phyloP scores from a whole-genome alignment of 176 grass and related monocot genomes.

The Paspalum notatum region DNA sequence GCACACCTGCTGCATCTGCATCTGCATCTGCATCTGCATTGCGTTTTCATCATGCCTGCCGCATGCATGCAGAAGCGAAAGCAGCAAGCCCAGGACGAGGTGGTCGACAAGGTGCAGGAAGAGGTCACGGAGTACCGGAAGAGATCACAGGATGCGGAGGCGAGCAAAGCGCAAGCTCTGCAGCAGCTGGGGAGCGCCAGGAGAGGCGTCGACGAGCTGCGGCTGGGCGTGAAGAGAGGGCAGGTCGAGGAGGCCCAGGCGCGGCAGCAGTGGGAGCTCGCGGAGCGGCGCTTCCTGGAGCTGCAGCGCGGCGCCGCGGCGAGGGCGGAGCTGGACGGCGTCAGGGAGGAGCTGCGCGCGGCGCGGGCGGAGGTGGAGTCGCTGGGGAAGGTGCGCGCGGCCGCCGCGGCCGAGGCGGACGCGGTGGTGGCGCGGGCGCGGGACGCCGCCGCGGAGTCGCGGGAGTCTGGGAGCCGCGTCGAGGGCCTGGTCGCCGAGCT shows the following conservation, averaged over 20 bases:
- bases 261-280: slow-evolving; percentile 64
- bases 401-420: slow-evolving; percentile 45
- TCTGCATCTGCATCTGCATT: too few relatives aligned
- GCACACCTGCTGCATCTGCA: too few relatives aligned
- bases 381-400: slow-evolving; percentile 47
- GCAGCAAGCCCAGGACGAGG: slow-evolving; percentile 49
- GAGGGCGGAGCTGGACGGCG: slow-evolving; percentile 50
- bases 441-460: slow-evolving; percentile 25
- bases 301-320: slow-evolving; percentile 28
- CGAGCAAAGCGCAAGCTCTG: slow-evolving; percentile 31
- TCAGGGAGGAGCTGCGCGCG: slow-evolving; percentile 43
- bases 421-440: slow-evolving; percentile 27
- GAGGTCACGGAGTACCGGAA: slow-evolving; percentile 44
- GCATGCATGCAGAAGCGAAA: slow-evolving; percentile 42
- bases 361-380: slow-evolving; percentile 54
- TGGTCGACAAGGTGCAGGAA: slow-evolving; percentile 48
- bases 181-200: slow-evolving; percentile 44
- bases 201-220: slow-evolving; percentile 52
- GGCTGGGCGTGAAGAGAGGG: slow-evolving; percentile 52
- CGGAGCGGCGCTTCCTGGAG: slow-evolving; percentile 58
- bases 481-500: slow-evolving; percentile 57
- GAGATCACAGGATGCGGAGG: slow-evolving; percentile 42
- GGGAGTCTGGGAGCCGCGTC: slow-evolving; percentile 38
- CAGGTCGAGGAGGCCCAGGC: slow-evolving; percentile 56
- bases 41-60: too few relatives aligned